Evolutionary conservation across 345 rosid species (phyloP), one percentile per base, ranked within the genome.

Genomic region (Ceriops tagal): DNA sequence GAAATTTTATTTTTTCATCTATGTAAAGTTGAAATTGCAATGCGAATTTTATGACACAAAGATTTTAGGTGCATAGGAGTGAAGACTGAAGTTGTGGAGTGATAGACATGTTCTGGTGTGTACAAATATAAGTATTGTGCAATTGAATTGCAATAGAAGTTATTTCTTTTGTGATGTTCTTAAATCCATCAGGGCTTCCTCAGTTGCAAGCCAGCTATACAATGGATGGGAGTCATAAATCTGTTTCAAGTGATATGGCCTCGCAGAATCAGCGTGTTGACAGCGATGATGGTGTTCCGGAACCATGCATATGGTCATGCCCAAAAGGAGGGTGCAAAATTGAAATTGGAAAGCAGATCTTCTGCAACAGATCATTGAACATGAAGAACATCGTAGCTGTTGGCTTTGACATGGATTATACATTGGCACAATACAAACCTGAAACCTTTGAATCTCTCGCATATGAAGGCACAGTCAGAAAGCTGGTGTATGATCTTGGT

Each of bases 361-460:
- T 95, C 73, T 95, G 99, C 86, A 95, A 92, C 74, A 86, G 98
- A 79, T 86, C 98, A 53, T 77, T 95, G 79, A 92, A 95, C 78
- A 95, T 95, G 99, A 95, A 75, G 84, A 95, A 82, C 77, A 90
- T 90, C 16, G 78, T 90, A 27, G 96, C 99, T 20, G 90, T 95
- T 52, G 99, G 99, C 51, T 92, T 95, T 80, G 98, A 95, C 79
- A 95, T 95, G 99, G 99, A 95, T 78, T 95, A 95, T 78, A 95
- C 99, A 24, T 81, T 92, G 80, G 99, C 99, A 28, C 99, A 95
- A 70, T 95, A 95, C 83, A 95, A 85, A 71, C 86, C 97, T 37
- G 99, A 90, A 68, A 92, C 99, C 58, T 95, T 95, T 62, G 99
- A 95, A 78, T 77, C 97, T 60, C 99, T 95, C 78, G 93, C 96